Conservation (phyloP, 108 stramenopile species). For the Stephanodiscus triporus region DNA sequence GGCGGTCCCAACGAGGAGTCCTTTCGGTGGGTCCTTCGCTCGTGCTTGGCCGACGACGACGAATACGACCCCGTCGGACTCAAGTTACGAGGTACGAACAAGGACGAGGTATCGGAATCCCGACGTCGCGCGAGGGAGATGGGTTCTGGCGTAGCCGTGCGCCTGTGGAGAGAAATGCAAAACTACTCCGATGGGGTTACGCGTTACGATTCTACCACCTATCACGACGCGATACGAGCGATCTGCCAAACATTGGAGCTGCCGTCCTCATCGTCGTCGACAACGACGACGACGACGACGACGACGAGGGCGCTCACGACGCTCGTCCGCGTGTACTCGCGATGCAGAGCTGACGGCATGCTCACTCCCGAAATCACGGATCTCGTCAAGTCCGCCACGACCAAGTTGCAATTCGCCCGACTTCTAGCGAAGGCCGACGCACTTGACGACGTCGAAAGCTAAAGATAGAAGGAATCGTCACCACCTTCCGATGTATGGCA, state of each 20-base stretch:
- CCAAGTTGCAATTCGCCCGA: slow-evolving; percentile 20
- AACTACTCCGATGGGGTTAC: not conserved
- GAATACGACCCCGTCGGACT: not conserved
- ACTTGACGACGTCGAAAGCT: too few species aligned
- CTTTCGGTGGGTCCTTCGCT: slow-evolving; percentile 10
- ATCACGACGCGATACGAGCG: slow-evolving; percentile 17
- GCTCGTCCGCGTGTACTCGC: slow-evolving; percentile 19
- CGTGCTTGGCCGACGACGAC: slow-evolving; percentile 19
- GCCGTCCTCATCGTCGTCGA: not conserved
- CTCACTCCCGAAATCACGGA: slow-evolving; percentile 15
- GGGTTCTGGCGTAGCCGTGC: slow-evolving; percentile 37
- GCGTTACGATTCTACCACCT: slow-evolving; percentile 13
- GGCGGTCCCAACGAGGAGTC: slow-evolving; percentile 11
- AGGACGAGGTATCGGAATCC: not conserved
- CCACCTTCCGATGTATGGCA: too few species aligned
- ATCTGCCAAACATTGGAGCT: slow-evolving; percentile 34
- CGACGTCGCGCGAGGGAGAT: slow-evolving; percentile 16
- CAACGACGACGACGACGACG: slow-evolving; percentile 8
- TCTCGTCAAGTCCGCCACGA: slow-evolving; percentile 16
- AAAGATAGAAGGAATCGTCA: too few species aligned
- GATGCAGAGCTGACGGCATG: slow-evolving; percentile 33
- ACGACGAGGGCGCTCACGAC: slow-evolving; percentile 2
- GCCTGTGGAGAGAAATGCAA: slow-evolving; percentile 24
- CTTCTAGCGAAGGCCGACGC: not conserved
- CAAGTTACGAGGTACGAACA: not conserved